Base-by-base conservation (phyloP, 495 filamentous ascomycete species). In the Talaromyces adpressus region DNA sequence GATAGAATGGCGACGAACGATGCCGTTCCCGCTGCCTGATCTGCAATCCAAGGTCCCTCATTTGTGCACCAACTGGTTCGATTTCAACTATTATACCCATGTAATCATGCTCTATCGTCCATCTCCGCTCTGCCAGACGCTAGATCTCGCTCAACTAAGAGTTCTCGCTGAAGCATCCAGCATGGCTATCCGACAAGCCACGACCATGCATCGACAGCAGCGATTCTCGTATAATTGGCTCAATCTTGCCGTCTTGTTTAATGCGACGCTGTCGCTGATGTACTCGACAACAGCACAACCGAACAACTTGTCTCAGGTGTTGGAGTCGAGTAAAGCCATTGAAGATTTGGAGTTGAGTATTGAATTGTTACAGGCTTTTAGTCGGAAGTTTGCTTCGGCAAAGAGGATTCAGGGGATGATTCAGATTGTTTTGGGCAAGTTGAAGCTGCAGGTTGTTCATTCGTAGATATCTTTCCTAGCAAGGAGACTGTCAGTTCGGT, bases 191-290 rank as follows among this genome's bases (percentile, higher is more conserved):
- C 71, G 73, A 2, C 72, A 78, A 61, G 74, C 74, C 18, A 68
- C 70, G 27, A 73, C 64, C 54, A 63, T 75, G 67, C 71, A 75
- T 36, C 70, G 70, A 11, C 74, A 78, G 58, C 66, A 63, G 14
- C 66, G 74, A 23, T 73, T 78, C 56, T 69, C 76, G 5, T 78
- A 75, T 45, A 78, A 77, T 57, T 77, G 76, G 76, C 63, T 78
- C 16, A 78, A 78, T 47, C 57, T 78, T 8, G 67, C 77, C 12
- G 67, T 67, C 0, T 58, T 77, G 12, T 78, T 78, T 49, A 77
- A 68, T 6, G 68, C 76, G 0, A 68, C 70, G 0, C 59, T 78
- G 6, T 76, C 73, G 2, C 63, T 76, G n/a, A 75, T 78, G 53
- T 78, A 77, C 36, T 66, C 75, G 0, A 73, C 67, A 1, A 77